phyloP scores from a whole-genome alignment of 768 basidiomycete species.

The Boletus sensibilis region DNA sequence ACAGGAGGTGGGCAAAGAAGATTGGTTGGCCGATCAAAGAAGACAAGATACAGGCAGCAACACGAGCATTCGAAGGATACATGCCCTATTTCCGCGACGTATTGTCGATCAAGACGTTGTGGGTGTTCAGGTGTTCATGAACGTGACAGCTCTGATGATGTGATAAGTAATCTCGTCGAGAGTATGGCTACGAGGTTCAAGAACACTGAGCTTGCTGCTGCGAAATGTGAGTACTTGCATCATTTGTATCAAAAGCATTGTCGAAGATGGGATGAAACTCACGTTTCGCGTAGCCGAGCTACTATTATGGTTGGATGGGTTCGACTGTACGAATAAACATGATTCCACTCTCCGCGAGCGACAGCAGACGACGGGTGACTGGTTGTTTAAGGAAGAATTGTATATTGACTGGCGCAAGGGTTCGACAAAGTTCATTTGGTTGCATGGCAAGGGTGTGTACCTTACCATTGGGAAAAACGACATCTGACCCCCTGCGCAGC shows the following conservation, averaged over 20 bases:
- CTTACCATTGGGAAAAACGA: neutral
- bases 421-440: slow-evolving; percentile 1
- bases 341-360: neutral
- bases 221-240: neutral
- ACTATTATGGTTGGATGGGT: neutral
- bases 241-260: too few species aligned
- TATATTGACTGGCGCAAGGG: neutral
- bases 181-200: neutral
- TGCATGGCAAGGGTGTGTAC: slow-evolving; percentile 2
- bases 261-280: neutral
- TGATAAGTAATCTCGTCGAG: too few species aligned
- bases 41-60: neutral
- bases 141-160: too few species aligned
- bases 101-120: neutral
- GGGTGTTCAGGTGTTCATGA: too few species aligned
- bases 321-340: neutral
- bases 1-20: neutral
- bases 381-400: neutral
- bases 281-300: neutral
- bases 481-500: neutral
- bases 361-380: neutral
- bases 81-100: neutral
- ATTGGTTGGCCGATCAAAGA: neutral
- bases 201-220: neutral
- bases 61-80: neutral